Conservation (phyloP, 1,139 yeast genomes). For the Blastobotrys proliferans region DNA sequence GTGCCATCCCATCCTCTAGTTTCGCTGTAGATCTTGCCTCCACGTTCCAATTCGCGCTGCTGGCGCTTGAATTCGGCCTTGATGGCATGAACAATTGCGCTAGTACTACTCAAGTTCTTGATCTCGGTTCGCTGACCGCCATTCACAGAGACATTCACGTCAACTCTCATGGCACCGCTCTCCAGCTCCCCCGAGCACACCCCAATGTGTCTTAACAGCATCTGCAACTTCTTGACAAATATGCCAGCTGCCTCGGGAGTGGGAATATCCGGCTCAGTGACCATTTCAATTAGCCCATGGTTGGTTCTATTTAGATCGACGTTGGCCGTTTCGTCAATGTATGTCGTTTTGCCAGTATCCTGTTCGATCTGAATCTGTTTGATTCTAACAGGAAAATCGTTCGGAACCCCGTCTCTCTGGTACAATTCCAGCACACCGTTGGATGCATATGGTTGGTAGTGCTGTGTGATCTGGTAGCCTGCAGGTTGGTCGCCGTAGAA, state of each 20-base stretch:
- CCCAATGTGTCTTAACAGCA: constrained; percentile 59
- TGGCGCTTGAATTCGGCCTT: constrained; percentile 75
- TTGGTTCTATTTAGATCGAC: constrained; percentile 84
- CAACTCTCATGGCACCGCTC: constrained; percentile 92
- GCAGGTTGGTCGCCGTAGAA: constrained; percentile 95
- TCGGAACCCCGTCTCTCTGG: constrained; percentile 49
- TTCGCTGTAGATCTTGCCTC: constrained; percentile 49
- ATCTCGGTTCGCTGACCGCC: constrained; percentile 72
- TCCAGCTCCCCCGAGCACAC: constrained; percentile 90
- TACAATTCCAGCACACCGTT: constrained; percentile 55
- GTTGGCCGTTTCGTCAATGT: constrained; percentile 41
- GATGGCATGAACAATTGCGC: constrained; percentile 76
- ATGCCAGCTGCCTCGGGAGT: constrained; percentile 64
- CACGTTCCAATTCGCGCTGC: constrained; percentile 38
- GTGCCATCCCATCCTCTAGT: constrained; percentile 92
- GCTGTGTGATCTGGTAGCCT: constrained; percentile 95
- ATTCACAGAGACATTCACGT: constrained; percentile 80
- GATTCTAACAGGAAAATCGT: constrained; percentile 39
- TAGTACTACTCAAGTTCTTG: constrained; percentile 80
- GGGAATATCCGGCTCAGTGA: constrained; percentile 83
- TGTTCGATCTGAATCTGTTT: constrained; percentile 86
- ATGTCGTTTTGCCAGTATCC: constrained; percentile 84
- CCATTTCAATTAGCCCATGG: constrained; percentile 84
- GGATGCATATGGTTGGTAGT: constrained; percentile 71
- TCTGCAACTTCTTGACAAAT: constrained; percentile 77